Conservation (phyloP, 257 asterid species). For the Nicotiana benthamiana region DNA sequence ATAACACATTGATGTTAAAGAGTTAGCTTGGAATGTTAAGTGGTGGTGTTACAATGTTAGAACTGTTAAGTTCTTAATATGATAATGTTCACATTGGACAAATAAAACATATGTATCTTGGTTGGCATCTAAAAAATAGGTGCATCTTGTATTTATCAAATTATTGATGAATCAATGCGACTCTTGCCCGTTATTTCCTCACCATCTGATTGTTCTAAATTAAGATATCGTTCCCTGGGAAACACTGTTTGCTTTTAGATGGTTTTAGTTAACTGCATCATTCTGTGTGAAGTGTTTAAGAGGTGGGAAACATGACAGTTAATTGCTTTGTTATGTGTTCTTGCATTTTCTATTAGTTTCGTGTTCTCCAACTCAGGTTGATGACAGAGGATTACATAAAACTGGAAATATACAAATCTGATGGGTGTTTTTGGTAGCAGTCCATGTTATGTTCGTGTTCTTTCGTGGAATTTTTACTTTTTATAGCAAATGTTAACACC, state of each 20-base stretch:
- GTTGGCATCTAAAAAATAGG: too few relatives aligned
- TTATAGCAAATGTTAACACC: too few relatives aligned
- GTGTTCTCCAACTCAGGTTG: not conserved
- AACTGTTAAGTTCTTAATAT: too few relatives aligned
- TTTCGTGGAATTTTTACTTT: too few relatives aligned
- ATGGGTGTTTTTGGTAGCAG: not conserved
- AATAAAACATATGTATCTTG: not conserved
- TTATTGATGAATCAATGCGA: too few relatives aligned
- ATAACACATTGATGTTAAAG: too few relatives aligned
- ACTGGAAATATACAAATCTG: not conserved
- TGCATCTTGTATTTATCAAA: too few relatives aligned
- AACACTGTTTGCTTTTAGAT: not conserved
- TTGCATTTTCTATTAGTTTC: not conserved
- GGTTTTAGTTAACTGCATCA: not conserved
- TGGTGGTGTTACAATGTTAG: not conserved
- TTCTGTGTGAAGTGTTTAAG: not conserved
- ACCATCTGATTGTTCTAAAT: not conserved
- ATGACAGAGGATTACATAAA: not conserved
- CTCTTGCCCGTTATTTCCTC: not conserved
- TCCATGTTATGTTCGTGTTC: not conserved
- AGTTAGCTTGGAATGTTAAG: not conserved
- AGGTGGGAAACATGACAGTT: not conserved
- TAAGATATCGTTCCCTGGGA: not conserved
- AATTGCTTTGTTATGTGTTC: not conserved
- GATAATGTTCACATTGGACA: not conserved